Conservation (phyloP, 495 filamentous ascomycete species). For the Thermochaetoides thermophila region DNA sequence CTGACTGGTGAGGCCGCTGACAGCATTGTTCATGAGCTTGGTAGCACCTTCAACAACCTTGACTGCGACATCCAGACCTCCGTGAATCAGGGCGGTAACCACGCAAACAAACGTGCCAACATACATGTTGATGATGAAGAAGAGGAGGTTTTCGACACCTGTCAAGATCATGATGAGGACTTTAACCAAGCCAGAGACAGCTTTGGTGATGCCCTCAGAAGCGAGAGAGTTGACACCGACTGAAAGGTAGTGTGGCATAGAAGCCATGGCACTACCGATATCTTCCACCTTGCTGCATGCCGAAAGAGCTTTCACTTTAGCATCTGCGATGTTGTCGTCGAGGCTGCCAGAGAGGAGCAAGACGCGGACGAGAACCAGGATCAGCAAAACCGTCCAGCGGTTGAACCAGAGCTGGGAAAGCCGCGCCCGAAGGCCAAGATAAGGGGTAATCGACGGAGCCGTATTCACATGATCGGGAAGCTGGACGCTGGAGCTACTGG, state of each 20-base stretch:
- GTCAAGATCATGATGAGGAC: conserved; percentile 66
- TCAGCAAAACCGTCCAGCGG: conserved; percentile 81
- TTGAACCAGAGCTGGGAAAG: conserved; percentile 96
- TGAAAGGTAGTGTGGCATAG: conserved; percentile 89
- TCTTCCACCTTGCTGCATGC: conserved; percentile 88
- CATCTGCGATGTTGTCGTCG: conserved; percentile 55
- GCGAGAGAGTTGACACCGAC: conserved; percentile 77
- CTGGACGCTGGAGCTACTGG: conserved; percentile 1
- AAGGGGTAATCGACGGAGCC: conserved; percentile 54
- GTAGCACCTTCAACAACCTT: conserved; percentile 54
- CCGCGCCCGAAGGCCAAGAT: conserved; percentile 76
- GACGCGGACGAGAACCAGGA: conserved; percentile 69
- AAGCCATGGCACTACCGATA: conserved; percentile 88
- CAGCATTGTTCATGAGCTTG: conserved; percentile 56
- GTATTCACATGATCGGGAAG: conserved; percentile 15
- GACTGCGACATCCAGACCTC: conserved; percentile 55
- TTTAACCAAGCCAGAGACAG: conserved; percentile 58
- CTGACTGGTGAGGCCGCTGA: conserved; percentile 48
- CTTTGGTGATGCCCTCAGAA: conserved; percentile 58
- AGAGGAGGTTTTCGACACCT: conserved; percentile 69
- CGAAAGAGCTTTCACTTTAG: conserved; percentile 65
- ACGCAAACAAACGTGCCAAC: conserved; percentile 80
- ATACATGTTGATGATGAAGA: conserved; percentile 83
- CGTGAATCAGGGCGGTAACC: conserved; percentile 62
- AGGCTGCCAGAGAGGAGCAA: conserved; percentile 58